phyloP scores from a whole-genome alignment of 2,329 filamentous ascomycete species.

The Alternaria arborescens region DNA sequence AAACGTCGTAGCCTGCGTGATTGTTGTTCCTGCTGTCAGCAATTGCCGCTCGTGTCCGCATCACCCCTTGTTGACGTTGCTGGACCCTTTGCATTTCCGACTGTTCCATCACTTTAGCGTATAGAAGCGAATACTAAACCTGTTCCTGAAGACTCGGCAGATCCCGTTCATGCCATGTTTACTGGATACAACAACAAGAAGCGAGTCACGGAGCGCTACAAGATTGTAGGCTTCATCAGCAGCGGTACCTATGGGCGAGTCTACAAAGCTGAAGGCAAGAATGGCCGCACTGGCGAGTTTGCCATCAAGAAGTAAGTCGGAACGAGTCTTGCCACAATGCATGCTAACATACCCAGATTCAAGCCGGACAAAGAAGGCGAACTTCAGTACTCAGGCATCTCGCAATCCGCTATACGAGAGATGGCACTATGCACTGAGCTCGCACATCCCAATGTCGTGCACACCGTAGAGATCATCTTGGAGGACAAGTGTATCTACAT shows the following conservation, averaged over 20 bases:
- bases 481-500: slow-evolving; percentile 99
- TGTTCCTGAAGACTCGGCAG: slow-evolving; percentile 31
- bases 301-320: slow-evolving; percentile 89
- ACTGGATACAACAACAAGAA: slow-evolving; percentile 74
- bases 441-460: slow-evolving; percentile 86
- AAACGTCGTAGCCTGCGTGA: slow-evolving; percentile 27
- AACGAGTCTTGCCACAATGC: slow-evolving; percentile 2
- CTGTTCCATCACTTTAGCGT: background rate
- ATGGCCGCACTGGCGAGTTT: slow-evolving; percentile 80
- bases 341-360: slow-evolving; percentile 62
- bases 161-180: slow-evolving; percentile 50
- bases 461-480: slow-evolving; percentile 91
- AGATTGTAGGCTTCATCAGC: slow-evolving; percentile 97
- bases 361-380: slow-evolving; percentile 99
- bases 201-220: slow-evolving; percentile 89
- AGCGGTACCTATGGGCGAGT: slow-evolving; percentile 97
- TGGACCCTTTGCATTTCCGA: slow-evolving; percentile 5
- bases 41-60: slow-evolving; percentile 15
- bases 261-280: slow-evolving; percentile 87
- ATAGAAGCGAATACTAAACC: slow-evolving; percentile 10
- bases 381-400: slow-evolving; percentile 95
- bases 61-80: slow-evolving; percentile 6
- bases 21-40: slow-evolving; percentile 21
- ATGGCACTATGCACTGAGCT: slow-evolving; percentile 97
- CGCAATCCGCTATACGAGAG: slow-evolving; percentile 94